Evolutionary conservation across 1,284 basidiomycete species (phyloP).

Genomic region (Trichosporon sp.): DNA sequence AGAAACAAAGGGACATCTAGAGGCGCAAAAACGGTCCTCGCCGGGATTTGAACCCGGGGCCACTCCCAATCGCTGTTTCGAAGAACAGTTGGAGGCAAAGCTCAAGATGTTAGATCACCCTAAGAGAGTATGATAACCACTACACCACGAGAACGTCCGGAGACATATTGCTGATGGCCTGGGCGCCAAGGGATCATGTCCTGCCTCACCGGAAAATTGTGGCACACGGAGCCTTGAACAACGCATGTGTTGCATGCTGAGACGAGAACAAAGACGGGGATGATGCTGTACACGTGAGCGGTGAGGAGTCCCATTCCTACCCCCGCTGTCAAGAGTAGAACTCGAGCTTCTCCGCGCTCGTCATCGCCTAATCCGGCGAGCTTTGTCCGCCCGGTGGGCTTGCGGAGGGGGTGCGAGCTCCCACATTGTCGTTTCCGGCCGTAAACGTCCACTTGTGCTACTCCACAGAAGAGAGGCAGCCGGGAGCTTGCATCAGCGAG

Average conservation of each 20-base stretch:
- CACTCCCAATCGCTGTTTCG: slow-evolving; percentile 5
- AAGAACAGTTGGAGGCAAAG: slow-evolving; percentile 1
- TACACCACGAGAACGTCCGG: slow-evolving; percentile 18
- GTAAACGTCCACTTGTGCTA: background rate
- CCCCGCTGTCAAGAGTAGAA: background rate
- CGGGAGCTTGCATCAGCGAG: slow-evolving; percentile 7
- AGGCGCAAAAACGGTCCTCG: slow-evolving; percentile 11
- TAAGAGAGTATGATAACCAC: slow-evolving; percentile 20
- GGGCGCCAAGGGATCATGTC: background rate
- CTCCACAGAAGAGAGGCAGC: background rate
- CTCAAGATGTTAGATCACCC: slow-evolving; percentile 13
- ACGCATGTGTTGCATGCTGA: background rate
- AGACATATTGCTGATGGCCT: background rate
- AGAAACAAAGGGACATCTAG: background rate
- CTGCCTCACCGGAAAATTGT: background rate
- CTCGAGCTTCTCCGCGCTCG: background rate
- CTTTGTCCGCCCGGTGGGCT: background rate
- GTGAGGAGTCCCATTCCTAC: background rate
- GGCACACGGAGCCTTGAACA: background rate
- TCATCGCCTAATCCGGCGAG: background rate
- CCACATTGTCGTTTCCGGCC: background rate
- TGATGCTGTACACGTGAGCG: slow-evolving; percentile 13
- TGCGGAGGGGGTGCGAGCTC: background rate
- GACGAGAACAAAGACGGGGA: background rate
- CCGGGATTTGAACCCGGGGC: slow-evolving; percentile 19